These are phyloP conservation scores for Turritis glabra DNA, from an alignment of 345 rosid genomes.

Conservation along the genomic window DNA sequence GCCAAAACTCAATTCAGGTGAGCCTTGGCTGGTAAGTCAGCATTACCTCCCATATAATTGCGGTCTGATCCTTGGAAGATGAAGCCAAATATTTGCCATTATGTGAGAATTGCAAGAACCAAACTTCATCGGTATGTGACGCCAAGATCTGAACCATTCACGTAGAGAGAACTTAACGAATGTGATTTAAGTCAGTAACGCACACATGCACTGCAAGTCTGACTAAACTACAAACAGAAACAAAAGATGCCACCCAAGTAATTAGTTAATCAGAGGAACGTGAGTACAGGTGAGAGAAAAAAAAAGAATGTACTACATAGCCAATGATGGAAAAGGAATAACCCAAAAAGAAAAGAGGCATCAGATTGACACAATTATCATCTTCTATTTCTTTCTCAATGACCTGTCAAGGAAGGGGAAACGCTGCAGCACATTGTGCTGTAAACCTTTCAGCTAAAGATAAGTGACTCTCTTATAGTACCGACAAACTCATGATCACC, in stretches of 20 bases:
- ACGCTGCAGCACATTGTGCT: slow-evolving; percentile 3
- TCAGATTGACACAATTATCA: slow-evolving; percentile 21
- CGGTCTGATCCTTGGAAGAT: slow-evolving; percentile 60
- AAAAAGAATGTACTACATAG: slow-evolving; percentile 2
- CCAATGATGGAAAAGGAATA: slow-evolving; percentile 20
- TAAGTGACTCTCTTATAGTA: slow-evolving; percentile 16
- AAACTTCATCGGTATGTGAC: slow-evolving; percentile 70
- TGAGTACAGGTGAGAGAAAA: neutral
- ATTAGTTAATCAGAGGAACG: slow-evolving; percentile 14
- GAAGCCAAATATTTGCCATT: slow-evolving; percentile 74
- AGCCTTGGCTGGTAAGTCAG: slow-evolving; percentile 3
- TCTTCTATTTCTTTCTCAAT: slow-evolving; percentile 11
- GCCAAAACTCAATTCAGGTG: neutral
- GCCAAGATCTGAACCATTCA: slow-evolving; percentile 59
- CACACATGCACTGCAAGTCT: slow-evolving; percentile 35
- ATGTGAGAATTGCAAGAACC: slow-evolving; percentile 77
- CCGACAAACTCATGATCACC: slow-evolving; percentile 10
- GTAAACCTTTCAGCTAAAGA: slow-evolving; percentile 11
- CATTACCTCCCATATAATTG: slow-evolving; percentile 74
- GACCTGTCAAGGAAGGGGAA: slow-evolving; percentile 4
- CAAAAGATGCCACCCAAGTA: slow-evolving; percentile 16
- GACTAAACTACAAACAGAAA: slow-evolving; percentile 34
- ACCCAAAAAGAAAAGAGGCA: slow-evolving; percentile 7
- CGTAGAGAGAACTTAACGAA: slow-evolving; percentile 34
- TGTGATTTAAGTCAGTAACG: slow-evolving; percentile 33